Percentiles rank a stretch among this genome's conserved stretches.
Evolutionary conservation across 305 asterid species (phyloP).

Genomic region (Lippia alba): DNA sequence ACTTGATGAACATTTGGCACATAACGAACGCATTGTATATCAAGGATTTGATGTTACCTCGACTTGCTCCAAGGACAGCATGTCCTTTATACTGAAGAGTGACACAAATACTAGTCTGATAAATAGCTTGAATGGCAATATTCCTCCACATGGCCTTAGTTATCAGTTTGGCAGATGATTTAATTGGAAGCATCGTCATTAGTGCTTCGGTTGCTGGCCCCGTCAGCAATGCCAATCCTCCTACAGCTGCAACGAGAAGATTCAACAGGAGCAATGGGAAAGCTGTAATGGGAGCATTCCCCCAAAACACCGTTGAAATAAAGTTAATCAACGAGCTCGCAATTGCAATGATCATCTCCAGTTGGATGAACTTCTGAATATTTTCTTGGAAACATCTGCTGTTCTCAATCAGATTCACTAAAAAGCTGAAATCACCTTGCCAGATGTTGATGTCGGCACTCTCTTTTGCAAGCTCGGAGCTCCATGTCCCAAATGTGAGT

Average conservation of each 20-base stretch:
- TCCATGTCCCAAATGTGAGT: conserved; percentile 38
- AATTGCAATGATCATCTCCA: conserved; percentile 33
- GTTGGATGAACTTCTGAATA: conserved; percentile 38
- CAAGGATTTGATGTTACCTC: conserved; percentile 8
- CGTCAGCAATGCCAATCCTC: conserved; percentile 42
- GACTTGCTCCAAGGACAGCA: conserved; percentile 23
- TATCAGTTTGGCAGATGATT: conserved; percentile 24
- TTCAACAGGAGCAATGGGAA: conserved; percentile 44
- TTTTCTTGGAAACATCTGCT: conserved; percentile 41
- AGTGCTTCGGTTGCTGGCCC: conserved; percentile 19
- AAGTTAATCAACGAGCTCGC: conserved; percentile 40
- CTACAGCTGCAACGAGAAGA: conserved; percentile 34
- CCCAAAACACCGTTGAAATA: conserved; percentile 13
- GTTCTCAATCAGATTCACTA: conserved; percentile 18
- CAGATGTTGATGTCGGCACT: conserved; percentile 31
- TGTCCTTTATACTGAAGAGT: conserved; percentile 38
- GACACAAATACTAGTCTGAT: conserved; percentile 39
- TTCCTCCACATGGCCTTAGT: conserved; percentile 45
- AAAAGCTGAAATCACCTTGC: conserved; percentile 24
- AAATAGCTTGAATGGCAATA: conserved; percentile 39
- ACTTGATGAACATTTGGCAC: conserved; percentile 41
- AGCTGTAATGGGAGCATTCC: conserved; percentile 40
- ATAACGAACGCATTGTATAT: conserved; percentile 40
- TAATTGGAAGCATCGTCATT: background rate
- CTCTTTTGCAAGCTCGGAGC: conserved; percentile 38